Conservation (phyloP, 331 rosid species). For the Malus hybrid region DNA sequence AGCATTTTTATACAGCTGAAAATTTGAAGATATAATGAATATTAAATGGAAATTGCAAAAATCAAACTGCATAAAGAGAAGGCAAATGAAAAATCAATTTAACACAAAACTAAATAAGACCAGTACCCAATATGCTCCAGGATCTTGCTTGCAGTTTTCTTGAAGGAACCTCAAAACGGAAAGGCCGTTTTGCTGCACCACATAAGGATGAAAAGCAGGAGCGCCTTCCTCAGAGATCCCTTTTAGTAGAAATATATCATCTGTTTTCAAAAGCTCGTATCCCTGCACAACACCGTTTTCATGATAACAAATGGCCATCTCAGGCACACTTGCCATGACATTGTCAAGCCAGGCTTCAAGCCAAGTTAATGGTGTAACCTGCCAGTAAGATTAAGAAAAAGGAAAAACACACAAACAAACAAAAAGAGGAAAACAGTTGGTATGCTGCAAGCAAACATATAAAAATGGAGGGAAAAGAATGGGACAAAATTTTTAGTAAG, state of each 20-base stretch:
- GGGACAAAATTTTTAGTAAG: not conserved
- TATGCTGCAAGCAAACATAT: not conserved
- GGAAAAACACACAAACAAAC: not conserved
- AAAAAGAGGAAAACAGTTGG: not conserved
- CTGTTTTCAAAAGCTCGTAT: conserved; percentile 87
- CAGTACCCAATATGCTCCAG: conserved; percentile 94
- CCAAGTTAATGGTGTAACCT: conserved; percentile 95
- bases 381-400: conserved; percentile 6
- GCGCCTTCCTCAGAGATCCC: conserved; percentile 93
- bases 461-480: not conserved
- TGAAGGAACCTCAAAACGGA: conserved; percentile 95
- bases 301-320: conserved; percentile 94
- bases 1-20: conserved; percentile 93
- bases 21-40: conserved; percentile 3
- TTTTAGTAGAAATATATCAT: conserved; percentile 80
- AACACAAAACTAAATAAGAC: not conserved
- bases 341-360: conserved; percentile 99
- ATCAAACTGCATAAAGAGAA: not conserved
- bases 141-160: conserved; percentile 98
- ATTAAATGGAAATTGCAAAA: not conserved
- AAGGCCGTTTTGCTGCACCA: conserved; percentile 92
- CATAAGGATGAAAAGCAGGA: conserved; percentile 92
- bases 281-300: conserved; percentile 94
- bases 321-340: conserved; percentile 98
- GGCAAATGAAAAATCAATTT: not conserved